Evolutionary conservation across 1,284 basidiomycete species (phyloP).

Genomic region (Ganoderma leucocontextum): DNA sequence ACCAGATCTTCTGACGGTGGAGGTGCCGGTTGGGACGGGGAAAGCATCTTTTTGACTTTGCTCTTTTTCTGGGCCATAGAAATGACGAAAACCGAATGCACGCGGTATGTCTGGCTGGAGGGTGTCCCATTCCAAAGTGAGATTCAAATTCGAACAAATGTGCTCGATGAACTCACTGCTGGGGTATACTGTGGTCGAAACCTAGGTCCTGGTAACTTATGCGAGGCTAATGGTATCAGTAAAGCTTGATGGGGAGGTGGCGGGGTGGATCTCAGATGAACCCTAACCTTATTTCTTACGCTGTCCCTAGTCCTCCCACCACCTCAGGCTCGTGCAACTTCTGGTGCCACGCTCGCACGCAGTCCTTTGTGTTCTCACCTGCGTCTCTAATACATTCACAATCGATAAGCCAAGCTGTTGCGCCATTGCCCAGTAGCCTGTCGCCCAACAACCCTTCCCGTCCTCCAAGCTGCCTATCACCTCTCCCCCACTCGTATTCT

Average conservation of each 20-base stretch:
- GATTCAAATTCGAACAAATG: background rate
- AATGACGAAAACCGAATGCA: background rate
- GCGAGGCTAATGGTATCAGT: background rate
- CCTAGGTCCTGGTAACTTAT: background rate
- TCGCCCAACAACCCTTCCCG: background rate
- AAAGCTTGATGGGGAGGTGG: too few species aligned
- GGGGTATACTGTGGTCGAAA: background rate
- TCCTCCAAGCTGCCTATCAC: background rate
- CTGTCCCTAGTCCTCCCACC: too few species aligned
- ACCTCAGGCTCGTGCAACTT: too few species aligned
- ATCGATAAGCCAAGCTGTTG: too few species aligned
- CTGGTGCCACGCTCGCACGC: background rate
- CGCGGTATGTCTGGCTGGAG: background rate
- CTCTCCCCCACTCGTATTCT: background rate
- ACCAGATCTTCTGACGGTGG: constrained; percentile 27
- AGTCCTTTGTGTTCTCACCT: background rate
- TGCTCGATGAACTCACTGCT: background rate
- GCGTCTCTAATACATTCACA: too few species aligned
- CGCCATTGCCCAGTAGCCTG: too few species aligned
- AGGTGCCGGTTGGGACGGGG: constrained; percentile 36
- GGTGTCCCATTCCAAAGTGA: background rate
- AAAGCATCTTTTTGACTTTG: constrained; percentile 58
- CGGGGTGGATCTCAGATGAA: background rate
- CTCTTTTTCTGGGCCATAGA: constrained; percentile 56
- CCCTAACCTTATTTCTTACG: too few species aligned